A percentile compares a stretch with the other conserved stretches of the same genome.
Conservation (phyloP, 192 early-diverging fungal genomes). For the Thamnidium elegans region DNA sequence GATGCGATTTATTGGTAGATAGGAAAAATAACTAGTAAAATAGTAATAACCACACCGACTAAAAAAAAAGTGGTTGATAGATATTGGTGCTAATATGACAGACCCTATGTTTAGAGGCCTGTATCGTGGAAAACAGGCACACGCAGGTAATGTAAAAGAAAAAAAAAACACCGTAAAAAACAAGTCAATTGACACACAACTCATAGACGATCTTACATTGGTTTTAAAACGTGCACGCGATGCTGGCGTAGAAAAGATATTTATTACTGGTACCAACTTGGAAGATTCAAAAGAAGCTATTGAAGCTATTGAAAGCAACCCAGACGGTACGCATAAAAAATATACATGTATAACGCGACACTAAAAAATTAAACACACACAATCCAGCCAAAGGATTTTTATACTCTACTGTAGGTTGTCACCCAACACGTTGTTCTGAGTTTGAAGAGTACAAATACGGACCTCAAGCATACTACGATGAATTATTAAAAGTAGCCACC, state of each 20-base stretch:
- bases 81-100: slow-evolving; percentile 88
- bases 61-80: slow-evolving; percentile 27
- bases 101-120: slow-evolving; percentile 81
- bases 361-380: background rate
- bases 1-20: too few species aligned
- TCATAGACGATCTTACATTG: slow-evolving; percentile 58
- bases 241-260: slow-evolving; percentile 72
- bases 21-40: too few species aligned
- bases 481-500: slow-evolving; percentile 43
- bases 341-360: too few species aligned
- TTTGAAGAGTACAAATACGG: slow-evolving; percentile 56
- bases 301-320: slow-evolving; percentile 40
- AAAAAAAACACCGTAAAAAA: too few species aligned
- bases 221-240: slow-evolving; percentile 64
- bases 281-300: slow-evolving; percentile 61
- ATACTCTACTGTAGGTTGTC: slow-evolving; percentile 80
- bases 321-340: background rate
- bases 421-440: slow-evolving; percentile 79
- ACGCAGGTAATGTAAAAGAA: slow-evolving; percentile 48
- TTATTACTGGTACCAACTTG: slow-evolving; percentile 76
- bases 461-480: slow-evolving; percentile 61
- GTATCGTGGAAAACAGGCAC: slow-evolving; percentile 77
- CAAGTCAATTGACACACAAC: background rate
- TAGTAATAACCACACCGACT: too few species aligned
- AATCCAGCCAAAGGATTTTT: slow-evolving; percentile 37